Base-by-base conservation (phyloP, 805 yeast species). In the Yarrowia deformans region DNA sequence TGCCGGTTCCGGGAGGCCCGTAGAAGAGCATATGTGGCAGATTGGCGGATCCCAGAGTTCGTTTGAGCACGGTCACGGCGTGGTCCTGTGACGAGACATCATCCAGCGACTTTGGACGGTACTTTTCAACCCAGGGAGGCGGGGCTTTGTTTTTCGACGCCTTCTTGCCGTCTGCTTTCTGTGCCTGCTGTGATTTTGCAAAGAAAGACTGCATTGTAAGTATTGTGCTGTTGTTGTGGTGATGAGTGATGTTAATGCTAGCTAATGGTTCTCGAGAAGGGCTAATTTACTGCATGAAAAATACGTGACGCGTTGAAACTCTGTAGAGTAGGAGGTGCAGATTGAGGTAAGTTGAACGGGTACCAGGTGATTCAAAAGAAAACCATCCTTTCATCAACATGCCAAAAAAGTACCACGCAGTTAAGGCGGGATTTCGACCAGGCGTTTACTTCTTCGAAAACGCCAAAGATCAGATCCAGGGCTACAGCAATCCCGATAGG, bases 1-100 rank as follows among this genome's bases (percentile, higher is more conserved):
- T 92, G 72, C 97, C 97, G 0, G 97, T 92, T 23, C 97, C 97
- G 18, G 97, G 97, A 1, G 97, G 97, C 0, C 97, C 98, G 78
- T 95, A 95, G 79, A 95, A 95, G 67, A 95, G 82, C 73, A 95
- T 80, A 80, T 95, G 99, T 35, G 69, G 69, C 52, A 66, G 13
- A 77, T 94, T 95, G 37, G 93, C 90, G 13, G 94, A 85, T 69
- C 86, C 83, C 19, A 95, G 78, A 0, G 97, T 90, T 75, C 88
- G 87, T 77, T 90, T 89, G 71, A 95, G 81, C 39, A 95, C 94
- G 23, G 84, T 85, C 12, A 94, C 91, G 0, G 98, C 93, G 73
- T 91, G 93, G 63, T 89, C 94, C 77, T 95, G 99, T 0, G 98
- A 91, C 5, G 97, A 84, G 19, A 95, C 92, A 73, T 95, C 98